These are phyloP conservation scores for Mycosarcoma mackinlayi DNA, from an alignment of 1,284 basidiomycete species.

Conservation along the genomic window DNA sequence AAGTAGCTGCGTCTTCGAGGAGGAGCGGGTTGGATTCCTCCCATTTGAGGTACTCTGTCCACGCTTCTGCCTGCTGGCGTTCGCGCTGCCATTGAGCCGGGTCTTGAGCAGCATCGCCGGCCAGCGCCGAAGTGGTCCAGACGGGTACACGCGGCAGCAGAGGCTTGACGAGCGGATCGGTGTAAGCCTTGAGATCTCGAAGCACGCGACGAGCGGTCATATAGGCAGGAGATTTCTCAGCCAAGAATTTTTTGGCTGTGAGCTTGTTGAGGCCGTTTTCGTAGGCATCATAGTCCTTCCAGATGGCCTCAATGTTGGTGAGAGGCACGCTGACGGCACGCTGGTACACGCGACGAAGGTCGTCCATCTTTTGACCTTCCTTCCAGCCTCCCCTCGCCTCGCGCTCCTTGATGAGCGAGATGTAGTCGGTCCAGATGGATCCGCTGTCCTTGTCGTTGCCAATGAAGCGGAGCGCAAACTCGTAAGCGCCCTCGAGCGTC, in stretches of 20 bases:
- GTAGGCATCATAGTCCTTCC: slow-evolving; percentile 94
- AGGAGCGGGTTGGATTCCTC: slow-evolving; percentile 94
- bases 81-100: slow-evolving; percentile 72
- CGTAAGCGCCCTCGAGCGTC: slow-evolving; percentile 87
- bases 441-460: slow-evolving; percentile 77
- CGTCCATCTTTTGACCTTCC: slow-evolving; percentile 93
- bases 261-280: slow-evolving; percentile 90
- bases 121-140: slow-evolving; percentile 46
- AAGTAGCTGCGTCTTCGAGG: slow-evolving; percentile 78
- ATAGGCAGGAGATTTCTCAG: slow-evolving; percentile 82
- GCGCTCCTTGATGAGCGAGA: slow-evolving; percentile 83
- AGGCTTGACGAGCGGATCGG: slow-evolving; percentile 70
- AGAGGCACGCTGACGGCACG: slow-evolving; percentile 92
- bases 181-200: slow-evolving; percentile 77
- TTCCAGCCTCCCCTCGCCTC: slow-evolving; percentile 78
- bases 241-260: slow-evolving; percentile 94
- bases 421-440: slow-evolving; percentile 75
- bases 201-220: slow-evolving; percentile 93
- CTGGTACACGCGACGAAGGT: slow-evolving; percentile 89
- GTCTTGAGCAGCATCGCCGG: slow-evolving; percentile 73
- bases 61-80: slow-evolving; percentile 79
- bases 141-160: slow-evolving; percentile 57
- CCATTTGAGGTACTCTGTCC: slow-evolving; percentile 94
- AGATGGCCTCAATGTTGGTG: slow-evolving; percentile 90
- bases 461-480: slow-evolving; percentile 89